phyloP scores from a whole-genome alignment of 225 moss, liverwort and hornwort species.

The Straminergon stramineum region DNA sequence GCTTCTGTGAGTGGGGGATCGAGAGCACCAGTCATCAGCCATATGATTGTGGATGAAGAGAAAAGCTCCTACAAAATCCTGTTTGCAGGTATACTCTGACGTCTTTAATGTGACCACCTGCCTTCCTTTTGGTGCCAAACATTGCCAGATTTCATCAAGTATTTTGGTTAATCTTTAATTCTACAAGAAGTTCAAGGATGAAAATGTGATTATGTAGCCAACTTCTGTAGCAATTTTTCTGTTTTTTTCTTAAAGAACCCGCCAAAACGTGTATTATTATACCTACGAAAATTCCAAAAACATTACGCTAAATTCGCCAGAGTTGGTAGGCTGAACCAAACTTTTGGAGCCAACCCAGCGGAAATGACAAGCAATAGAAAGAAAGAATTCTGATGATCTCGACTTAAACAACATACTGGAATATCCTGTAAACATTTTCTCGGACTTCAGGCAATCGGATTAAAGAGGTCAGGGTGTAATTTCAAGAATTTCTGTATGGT shows the following conservation, averaged over 20 bases:
- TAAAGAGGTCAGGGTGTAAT: neutral
- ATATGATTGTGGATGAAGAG: conserved; percentile 17
- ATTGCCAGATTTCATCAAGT: neutral
- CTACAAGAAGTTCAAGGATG: neutral
- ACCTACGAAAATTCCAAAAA: neutral
- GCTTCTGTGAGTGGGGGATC: neutral
- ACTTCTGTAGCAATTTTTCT: neutral
- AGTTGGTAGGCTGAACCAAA: neutral
- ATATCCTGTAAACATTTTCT: neutral
- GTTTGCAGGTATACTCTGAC: conserved; percentile 10
- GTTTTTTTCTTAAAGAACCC: too few species aligned
- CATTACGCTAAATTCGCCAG: neutral
- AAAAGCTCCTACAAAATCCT: conserved; percentile 27
- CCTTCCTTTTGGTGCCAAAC: neutral
- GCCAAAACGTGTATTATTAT: neutral
- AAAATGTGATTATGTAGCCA: neutral
- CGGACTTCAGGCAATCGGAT: neutral
- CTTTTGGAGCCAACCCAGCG: neutral
- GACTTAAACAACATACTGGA: neutral
- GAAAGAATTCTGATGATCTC: neutral
- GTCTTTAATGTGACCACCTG: neutral
- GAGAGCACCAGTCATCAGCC: conserved; percentile 1
- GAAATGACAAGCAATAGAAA: neutral
- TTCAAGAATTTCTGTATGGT: neutral
- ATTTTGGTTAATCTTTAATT: neutral